Percentiles rank a stretch among this genome's conserved stretches.
Evolutionary conservation across 495 filamentous ascomycete genomes (phyloP).

Genomic region (Massariosphaeria phaeospora): DNA sequence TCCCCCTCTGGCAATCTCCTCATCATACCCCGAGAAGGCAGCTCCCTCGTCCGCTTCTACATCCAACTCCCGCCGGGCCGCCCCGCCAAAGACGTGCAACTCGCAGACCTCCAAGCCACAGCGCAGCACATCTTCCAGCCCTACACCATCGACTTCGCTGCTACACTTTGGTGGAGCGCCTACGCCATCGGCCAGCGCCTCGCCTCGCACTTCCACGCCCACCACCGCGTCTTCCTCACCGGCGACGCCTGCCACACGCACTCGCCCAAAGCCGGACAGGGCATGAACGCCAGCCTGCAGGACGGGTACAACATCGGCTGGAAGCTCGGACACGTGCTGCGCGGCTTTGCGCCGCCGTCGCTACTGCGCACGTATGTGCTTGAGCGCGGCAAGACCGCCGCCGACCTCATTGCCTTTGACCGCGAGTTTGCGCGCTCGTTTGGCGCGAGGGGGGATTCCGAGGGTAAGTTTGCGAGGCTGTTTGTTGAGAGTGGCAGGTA

Average conservation of each 20-base stretch:
- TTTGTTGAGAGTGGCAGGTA: constrained; percentile 60
- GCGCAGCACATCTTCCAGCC: constrained; percentile 56
- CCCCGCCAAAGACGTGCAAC: constrained; percentile 41
- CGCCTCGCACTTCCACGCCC: constrained; percentile 52
- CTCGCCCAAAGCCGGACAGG: constrained; percentile 58
- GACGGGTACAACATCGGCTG: constrained; percentile 64
- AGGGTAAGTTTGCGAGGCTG: constrained; percentile 47
- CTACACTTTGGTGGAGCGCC: constrained; percentile 55
- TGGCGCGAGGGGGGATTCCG: constrained; percentile 36
- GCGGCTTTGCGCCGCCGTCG: constrained; percentile 50
- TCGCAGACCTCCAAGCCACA: constrained; percentile 53
- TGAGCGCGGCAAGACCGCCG: constrained; percentile 63
- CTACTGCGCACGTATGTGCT: constrained; percentile 64
- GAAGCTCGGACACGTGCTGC: constrained; percentile 67
- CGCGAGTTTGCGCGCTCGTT: constrained; percentile 60
- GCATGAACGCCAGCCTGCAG: constrained; percentile 43
- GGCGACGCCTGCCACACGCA: constrained; percentile 62
- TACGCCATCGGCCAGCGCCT: constrained; percentile 58
- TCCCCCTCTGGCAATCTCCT: constrained; percentile 52
- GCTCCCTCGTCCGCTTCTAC: constrained; percentile 57
- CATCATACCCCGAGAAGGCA: constrained; percentile 64
- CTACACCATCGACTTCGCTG: constrained; percentile 50
- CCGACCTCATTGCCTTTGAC: constrained; percentile 72
- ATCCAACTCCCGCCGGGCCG: constrained; percentile 57
- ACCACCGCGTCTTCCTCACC: constrained; percentile 52